Evolutionary conservation across 2,329 filamentous ascomycete species (phyloP).

Genomic region (Hypoxylon sp.): DNA sequence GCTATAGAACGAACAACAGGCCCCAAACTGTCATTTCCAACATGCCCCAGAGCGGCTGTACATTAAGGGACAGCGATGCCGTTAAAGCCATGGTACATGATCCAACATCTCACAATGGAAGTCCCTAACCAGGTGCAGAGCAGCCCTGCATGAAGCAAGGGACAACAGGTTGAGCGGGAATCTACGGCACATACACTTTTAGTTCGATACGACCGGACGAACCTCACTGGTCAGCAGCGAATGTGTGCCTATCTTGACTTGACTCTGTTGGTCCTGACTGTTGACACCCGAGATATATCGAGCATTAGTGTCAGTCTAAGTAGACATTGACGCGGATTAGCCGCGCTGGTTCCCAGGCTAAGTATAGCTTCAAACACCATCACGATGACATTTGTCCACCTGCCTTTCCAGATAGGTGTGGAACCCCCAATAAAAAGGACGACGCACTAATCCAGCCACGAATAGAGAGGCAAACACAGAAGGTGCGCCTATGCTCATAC

Average conservation of each 20-base stretch:
- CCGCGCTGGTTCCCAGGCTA: slow-evolving; percentile 4
- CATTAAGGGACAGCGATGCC: slow-evolving; percentile 8
- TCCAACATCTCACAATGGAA: slow-evolving; percentile 22
- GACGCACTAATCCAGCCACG: slow-evolving; percentile 4
- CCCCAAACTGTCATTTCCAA: slow-evolving; percentile 1
- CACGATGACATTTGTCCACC: slow-evolving; percentile 15
- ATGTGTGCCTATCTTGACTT: background rate
- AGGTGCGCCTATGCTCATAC: slow-evolving; percentile 3
- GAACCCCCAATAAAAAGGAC: slow-evolving; percentile 4
- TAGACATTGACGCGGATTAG: background rate
- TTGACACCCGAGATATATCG: slow-evolving; percentile 20
- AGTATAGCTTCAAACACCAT: slow-evolving; percentile 11
- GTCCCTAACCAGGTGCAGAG: slow-evolving; percentile 31
- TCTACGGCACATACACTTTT: slow-evolving; percentile 34
- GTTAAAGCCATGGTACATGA: slow-evolving; percentile 15
- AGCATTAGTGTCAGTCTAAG: slow-evolving; percentile 18
- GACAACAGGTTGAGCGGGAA: slow-evolving; percentile 29
- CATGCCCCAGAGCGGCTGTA: slow-evolving; percentile 12
- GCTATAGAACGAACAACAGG: slow-evolving; percentile 23
- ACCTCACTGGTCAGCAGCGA: slow-evolving; percentile 10
- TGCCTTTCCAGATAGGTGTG: slow-evolving; percentile 15
- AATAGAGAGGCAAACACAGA: slow-evolving; percentile 10
- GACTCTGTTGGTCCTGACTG: slow-evolving; percentile 9
- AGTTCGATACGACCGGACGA: slow-evolving; percentile 19
- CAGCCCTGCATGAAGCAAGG: slow-evolving; percentile 41